A percentile compares a stretch with the other conserved stretches of the same genome.
phyloP scores from a whole-genome alignment of 495 filamentous ascomycete genomes.

The Penicillium cosmopolitanum region DNA sequence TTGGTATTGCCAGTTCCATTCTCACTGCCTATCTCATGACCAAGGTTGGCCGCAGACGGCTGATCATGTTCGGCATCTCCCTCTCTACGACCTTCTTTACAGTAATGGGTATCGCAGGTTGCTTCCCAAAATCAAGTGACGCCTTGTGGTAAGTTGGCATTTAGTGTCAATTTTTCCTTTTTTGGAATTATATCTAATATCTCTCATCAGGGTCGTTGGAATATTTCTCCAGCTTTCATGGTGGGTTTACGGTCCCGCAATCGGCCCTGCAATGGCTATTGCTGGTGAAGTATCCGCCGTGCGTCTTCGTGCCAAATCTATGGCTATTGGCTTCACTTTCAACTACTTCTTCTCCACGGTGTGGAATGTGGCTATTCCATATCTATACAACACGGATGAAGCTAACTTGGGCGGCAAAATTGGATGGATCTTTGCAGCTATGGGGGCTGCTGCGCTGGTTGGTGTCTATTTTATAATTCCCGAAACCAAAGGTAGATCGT shows the following conservation, averaged over 20 bases:
- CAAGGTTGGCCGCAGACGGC: constrained; percentile 19
- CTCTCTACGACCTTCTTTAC: constrained; percentile 23
- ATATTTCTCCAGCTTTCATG: constrained; percentile 23
- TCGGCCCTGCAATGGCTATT: constrained; percentile 28
- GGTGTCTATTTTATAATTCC: constrained; percentile 30
- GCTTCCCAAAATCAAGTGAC: constrained; percentile 16
- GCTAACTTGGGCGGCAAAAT: constrained; percentile 32
- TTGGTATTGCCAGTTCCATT: constrained; percentile 24
- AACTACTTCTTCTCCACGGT: constrained; percentile 26
- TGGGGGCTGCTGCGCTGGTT: constrained; percentile 6
- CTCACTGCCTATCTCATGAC: constrained; percentile 26
- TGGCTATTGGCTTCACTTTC: constrained; percentile 30
- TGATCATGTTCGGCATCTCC: constrained; percentile 25
- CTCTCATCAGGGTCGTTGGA: constrained; percentile 10
- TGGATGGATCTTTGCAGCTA: constrained; percentile 29
- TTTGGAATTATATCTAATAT: background rate
- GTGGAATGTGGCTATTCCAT: constrained; percentile 29
- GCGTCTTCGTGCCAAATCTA: constrained; percentile 31
- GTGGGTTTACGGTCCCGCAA: constrained; percentile 24
- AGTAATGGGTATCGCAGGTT: constrained; percentile 30
- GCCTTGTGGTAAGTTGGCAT: constrained; percentile 20
- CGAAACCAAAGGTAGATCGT: constrained; percentile 31
- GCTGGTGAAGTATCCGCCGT: constrained; percentile 32
- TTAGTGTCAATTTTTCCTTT: background rate
- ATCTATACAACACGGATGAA: constrained; percentile 33